These are phyloP conservation scores for Capronia epimyces DNA, from an alignment of 2,329 filamentous ascomycete species.

Conservation along the genomic window DNA sequence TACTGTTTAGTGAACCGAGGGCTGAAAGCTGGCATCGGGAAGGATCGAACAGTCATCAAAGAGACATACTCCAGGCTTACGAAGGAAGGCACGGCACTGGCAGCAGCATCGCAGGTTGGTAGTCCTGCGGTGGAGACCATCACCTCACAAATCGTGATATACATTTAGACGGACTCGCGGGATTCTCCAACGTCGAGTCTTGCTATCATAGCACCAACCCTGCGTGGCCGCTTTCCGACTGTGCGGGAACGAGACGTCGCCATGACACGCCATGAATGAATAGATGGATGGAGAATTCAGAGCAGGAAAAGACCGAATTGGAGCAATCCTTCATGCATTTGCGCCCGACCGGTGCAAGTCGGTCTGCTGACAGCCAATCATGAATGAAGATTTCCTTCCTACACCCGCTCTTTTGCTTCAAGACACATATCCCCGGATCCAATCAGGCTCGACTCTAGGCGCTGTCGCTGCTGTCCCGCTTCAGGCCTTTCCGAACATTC, in stretches of 20 bases:
- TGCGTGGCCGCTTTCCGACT: background rate
- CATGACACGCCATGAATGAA: too few species aligned
- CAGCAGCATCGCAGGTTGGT: background rate
- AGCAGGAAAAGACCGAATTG: background rate
- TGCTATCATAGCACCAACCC: background rate
- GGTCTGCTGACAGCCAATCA: slow-evolving; percentile 6
- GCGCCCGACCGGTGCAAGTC: slow-evolving; percentile 16
- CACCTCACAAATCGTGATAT: background rate
- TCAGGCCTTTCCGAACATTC: background rate
- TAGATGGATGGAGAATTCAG: background rate
- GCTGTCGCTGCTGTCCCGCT: background rate
- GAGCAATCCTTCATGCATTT: slow-evolving; percentile 13
- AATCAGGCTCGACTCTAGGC: background rate
- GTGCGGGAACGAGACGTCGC: background rate
- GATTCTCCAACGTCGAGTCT: background rate
- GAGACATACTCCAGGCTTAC: background rate
- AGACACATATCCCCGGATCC: background rate
- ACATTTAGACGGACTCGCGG: background rate
- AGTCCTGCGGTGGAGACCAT: background rate
- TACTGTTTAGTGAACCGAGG: too few species aligned
- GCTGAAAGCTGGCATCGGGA: too few species aligned
- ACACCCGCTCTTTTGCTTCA: background rate
- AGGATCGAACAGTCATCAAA: too few species aligned
- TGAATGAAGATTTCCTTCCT: background rate
- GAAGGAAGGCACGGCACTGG: background rate